Evolutionary conservation across 495 filamentous ascomycete genomes (phyloP).

Genomic region (Sabuloglossum arenarium): DNA sequence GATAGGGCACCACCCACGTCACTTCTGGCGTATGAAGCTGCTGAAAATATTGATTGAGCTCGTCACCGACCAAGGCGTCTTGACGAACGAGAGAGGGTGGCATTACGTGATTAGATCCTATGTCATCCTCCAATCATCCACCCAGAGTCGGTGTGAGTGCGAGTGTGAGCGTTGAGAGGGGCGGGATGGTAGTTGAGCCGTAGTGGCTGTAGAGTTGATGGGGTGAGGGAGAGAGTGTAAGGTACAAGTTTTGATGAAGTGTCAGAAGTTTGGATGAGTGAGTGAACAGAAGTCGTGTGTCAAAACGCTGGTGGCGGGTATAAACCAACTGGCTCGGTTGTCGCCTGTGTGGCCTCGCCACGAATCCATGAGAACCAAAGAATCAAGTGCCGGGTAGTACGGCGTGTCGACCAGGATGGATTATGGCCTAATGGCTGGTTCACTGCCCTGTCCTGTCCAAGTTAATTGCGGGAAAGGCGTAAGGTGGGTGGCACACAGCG

Average conservation of each 20-base stretch:
- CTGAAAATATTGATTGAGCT: not conserved
- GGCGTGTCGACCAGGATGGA: no score
- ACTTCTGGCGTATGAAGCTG: not conserved
- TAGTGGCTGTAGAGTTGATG: not conserved
- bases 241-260: not conserved
- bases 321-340: not conserved
- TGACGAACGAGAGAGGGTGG: not conserved
- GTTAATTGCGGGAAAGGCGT: no score
- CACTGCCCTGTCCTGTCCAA: no score
- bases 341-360: not conserved
- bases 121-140: not conserved
- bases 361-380: not conserved
- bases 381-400: not conserved
- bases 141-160: not conserved
- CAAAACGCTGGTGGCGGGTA: not conserved
- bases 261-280: not conserved
- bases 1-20: not conserved
- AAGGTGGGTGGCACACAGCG: no score
- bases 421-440: no score
- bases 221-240: not conserved
- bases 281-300: not conserved
- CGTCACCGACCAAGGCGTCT: not conserved
- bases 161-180: not conserved
- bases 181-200: not conserved
- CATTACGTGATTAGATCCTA: slow-evolving; percentile 1